Conservation (phyloP, 768 basidiomycete species). For the Rhodotorula paludigena region DNA sequence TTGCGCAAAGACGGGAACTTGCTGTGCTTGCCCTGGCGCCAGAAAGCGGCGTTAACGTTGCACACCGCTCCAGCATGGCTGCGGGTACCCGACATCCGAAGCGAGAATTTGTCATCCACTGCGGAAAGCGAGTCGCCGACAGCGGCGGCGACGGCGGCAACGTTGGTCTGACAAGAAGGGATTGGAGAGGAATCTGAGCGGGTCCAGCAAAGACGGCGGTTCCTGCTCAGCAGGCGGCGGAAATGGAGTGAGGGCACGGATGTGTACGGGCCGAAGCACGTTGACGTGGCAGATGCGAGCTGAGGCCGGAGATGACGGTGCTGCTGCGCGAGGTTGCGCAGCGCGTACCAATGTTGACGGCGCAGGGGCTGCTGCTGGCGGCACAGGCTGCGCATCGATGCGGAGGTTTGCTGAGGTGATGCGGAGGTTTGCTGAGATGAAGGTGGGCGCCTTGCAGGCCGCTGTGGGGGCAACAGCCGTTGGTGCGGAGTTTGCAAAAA, state of each 20-base stretch:
- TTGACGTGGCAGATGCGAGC: no score
- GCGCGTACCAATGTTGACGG: no score
- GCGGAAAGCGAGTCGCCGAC: background rate
- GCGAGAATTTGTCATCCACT: background rate
- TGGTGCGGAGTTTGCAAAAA: background rate
- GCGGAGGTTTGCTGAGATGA: no score
- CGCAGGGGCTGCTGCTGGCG: no score
- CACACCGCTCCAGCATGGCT: constrained; percentile 5
- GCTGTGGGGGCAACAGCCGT: no score
- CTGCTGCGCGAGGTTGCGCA: no score
- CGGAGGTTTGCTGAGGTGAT: no score
- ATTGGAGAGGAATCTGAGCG: background rate
- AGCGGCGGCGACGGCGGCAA: background rate
- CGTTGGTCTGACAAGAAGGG: background rate
- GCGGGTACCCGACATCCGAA: background rate
- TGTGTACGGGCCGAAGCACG: background rate
- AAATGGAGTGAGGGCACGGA: background rate
- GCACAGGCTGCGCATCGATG: no score
- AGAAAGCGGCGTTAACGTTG: background rate
- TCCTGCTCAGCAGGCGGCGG: background rate
- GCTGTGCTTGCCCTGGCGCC: constrained; percentile 32
- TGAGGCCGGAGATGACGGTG: no score
- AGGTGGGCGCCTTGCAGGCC: no score
- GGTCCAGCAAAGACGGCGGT: background rate
- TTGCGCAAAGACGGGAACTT: constrained; percentile 7